Evolutionary conservation across 139 green algal genomes (phyloP).

Genomic region (Tetratostichococcus sp.): DNA sequence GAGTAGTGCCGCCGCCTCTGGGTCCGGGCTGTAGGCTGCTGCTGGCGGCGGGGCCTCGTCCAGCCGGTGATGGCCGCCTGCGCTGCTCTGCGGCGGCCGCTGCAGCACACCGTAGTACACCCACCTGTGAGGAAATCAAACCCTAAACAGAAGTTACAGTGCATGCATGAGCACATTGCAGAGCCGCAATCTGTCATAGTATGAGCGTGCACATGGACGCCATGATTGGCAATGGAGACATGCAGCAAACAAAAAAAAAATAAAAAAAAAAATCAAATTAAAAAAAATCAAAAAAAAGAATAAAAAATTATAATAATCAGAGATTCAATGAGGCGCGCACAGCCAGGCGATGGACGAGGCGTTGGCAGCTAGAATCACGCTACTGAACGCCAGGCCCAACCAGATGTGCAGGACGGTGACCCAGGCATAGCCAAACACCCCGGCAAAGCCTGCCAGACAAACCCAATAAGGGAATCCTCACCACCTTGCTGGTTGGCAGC

Average conservation of each 20-base stretch:
- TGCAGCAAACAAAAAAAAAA: too few species aligned
- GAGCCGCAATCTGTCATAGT: too few species aligned
- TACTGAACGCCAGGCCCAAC: constrained; percentile 27
- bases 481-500: too few species aligned
- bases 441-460: constrained; percentile 38
- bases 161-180: too few species aligned
- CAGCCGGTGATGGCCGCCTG: background rate
- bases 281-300: too few species aligned
- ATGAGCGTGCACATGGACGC: too few species aligned
- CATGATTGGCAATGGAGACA: too few species aligned
- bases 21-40: background rate
- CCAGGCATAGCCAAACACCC: constrained; percentile 59
- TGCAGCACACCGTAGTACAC: constrained; percentile 25
- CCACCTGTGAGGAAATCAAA: background rate
- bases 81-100: background rate
- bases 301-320: too few species aligned
- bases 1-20: background rate
- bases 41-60: too few species aligned
- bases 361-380: constrained; percentile 37
- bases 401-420: constrained; percentile 36
- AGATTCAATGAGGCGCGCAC: background rate
- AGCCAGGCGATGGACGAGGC: constrained; percentile 13
- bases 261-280: too few species aligned
- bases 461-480: background rate
- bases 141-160: too few species aligned